A percentile compares a stretch with the other conserved stretches of the same genome.
phyloP scores from a whole-genome alignment of 495 filamentous ascomycete species.

The Haplographium delicatum region DNA sequence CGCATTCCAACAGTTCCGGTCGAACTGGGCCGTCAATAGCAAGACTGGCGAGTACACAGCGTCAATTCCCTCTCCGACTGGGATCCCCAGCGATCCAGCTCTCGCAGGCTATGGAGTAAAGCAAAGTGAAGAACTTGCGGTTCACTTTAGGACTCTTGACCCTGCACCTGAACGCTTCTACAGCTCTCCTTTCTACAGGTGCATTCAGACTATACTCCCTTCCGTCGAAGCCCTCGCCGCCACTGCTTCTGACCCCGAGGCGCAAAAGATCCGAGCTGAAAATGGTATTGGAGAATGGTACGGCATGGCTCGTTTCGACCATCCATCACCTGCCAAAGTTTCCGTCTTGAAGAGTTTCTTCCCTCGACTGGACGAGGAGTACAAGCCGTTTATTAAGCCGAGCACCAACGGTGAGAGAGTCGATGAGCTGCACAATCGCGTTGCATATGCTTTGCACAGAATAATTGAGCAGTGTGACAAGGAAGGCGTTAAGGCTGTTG shows the following conservation, averaged over 20 bases:
- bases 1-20: constrained; percentile 62
- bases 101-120: constrained; percentile 78
- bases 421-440: constrained; percentile 69
- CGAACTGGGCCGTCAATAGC: constrained; percentile 64
- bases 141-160: constrained; percentile 51
- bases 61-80: constrained; percentile 70
- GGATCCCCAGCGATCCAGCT: constrained; percentile 79
- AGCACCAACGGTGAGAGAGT: constrained; percentile 70
- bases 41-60: constrained; percentile 68
- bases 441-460: constrained; percentile 60
- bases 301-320: constrained; percentile 71
- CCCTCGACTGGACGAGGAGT: constrained; percentile 47
- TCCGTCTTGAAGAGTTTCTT: constrained; percentile 58
- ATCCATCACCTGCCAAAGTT: constrained; percentile 68
- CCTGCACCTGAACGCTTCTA: constrained; percentile 74
- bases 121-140: constrained; percentile 75
- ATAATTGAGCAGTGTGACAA: constrained; percentile 70
- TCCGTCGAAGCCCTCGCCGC: constrained; percentile 48
- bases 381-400: constrained; percentile 59
- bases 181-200: constrained; percentile 85
- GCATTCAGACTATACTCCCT: constrained; percentile 80
- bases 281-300: constrained; percentile 90
- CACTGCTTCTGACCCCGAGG: constrained; percentile 10
- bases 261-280: constrained; percentile 56
- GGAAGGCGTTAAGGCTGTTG: constrained; percentile 55